Base-by-base conservation (phyloP, 352 stramenopile species). In the Globisporangium ultimum region DNA sequence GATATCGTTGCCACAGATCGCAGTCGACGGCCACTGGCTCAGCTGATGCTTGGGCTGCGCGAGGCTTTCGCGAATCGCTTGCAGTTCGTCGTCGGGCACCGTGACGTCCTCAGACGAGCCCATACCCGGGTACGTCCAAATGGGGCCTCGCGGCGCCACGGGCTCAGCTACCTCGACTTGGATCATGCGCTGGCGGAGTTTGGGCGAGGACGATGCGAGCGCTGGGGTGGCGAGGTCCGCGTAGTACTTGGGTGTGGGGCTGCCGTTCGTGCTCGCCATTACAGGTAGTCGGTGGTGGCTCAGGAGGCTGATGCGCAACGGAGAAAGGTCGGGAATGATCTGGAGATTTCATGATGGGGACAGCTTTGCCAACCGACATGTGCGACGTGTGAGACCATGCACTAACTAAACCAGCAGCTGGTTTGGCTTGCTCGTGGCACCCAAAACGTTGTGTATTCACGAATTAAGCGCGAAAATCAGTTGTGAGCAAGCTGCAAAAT, bases 1-100 rank as follows among this genome's bases (percentile, higher is more conserved):
- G 58, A 96, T 89, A 54, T 96, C 87, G 61, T 96, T 96, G 8
- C 88, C 88, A 57, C 77, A 88, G 63, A 96, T 96, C 3, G 80
- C 79, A 10, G 87, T 96, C 11, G 87, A 87, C 43, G 80, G 69
- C 68, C 83, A 89, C 70, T 93, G 72, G 36, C 63, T 63, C 34
- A 95, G 72, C 47, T 42, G 22, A 49, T 83, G 73, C 34, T 67
- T 63, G 17, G 58, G 60, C 10, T 52, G 52, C 6, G 77, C 55
- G 11, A 68, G 61, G 12, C 61, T 46, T 15, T 55, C 58, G n/a
- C 67, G 72, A 47, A 81, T 67, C 5, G 52, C 36, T 2, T 53
- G 50, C 20, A 82, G 61, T 36, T 78, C 72, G 1, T 67, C 56
- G 13, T 15, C 22, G 2, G 66, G 64, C 41, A 68, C 60, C 22